Evolutionary conservation across 1,139 yeast species (phyloP).

Genomic region (Debaryomycetaceae sp.): DNA sequence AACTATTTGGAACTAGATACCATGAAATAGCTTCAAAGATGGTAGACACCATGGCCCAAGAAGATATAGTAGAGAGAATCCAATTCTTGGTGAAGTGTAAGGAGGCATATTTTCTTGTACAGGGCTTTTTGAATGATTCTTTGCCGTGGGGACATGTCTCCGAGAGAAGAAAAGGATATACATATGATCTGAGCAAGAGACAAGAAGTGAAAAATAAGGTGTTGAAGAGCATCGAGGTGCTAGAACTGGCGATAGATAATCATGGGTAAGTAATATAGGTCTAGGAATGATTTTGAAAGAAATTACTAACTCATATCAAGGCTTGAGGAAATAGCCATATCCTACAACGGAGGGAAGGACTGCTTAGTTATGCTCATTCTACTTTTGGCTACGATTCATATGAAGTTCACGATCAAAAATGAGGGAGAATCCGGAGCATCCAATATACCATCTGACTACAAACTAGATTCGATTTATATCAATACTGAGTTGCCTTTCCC

Average conservation of each 20-base stretch:
- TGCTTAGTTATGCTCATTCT: conserved; percentile 78
- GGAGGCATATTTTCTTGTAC: conserved; percentile 32
- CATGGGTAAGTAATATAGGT: conserved; percentile 26
- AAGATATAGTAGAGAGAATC: conserved; percentile 1
- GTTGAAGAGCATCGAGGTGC: conserved; percentile 24
- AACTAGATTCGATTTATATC: conserved; percentile 61
- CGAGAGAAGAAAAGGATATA: conserved; percentile 15
- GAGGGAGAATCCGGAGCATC: conserved; percentile 5
- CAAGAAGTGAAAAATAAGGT: conserved; percentile 29
- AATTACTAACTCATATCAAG: conserved; percentile 19
- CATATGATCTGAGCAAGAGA: conserved; percentile 20
- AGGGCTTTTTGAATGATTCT: conserved; percentile 27
- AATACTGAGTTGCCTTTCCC: conserved; percentile 66
- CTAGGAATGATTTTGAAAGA: not conserved
- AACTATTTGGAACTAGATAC: not conserved
- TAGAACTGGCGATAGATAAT: conserved; percentile 27
- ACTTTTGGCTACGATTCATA: conserved; percentile 56
- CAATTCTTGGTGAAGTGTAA: conserved; percentile 24
- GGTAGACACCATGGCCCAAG: not conserved
- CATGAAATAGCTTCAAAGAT: not conserved
- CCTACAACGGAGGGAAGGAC: conserved; percentile 91
- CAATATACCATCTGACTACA: conserved; percentile 27
- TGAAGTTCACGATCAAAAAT: conserved; percentile 14
- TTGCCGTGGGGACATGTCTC: conserved; percentile 28
- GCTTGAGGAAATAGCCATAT: conserved; percentile 60